Evolutionary conservation across 2,329 filamentous ascomycete species (phyloP).

Genomic region (Lecanicillium sp.): DNA sequence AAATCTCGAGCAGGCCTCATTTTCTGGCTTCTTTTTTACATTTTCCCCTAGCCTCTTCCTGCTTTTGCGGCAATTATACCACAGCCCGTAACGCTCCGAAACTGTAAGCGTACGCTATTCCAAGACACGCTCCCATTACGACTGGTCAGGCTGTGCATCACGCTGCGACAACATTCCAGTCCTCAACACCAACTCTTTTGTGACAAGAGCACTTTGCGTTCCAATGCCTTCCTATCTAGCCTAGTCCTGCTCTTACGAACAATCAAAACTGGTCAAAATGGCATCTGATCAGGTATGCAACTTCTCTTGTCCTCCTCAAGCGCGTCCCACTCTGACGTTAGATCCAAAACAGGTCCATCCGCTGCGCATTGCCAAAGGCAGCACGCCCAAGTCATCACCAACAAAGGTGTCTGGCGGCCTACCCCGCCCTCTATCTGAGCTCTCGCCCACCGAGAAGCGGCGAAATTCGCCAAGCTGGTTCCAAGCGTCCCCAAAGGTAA

Average conservation of each 20-base stretch:
- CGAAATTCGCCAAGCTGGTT: conserved; percentile 91
- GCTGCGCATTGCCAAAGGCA: conserved; percentile 66
- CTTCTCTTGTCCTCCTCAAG: conserved; percentile 10
- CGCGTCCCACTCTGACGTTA: conserved; percentile 9
- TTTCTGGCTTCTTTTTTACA: conserved; percentile 5
- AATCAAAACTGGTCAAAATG: conserved; percentile 21
- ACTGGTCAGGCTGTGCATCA: conserved; percentile 3
- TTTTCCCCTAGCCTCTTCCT: not conserved
- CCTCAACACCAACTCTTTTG: conserved; percentile 2
- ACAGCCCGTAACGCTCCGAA: too few relatives aligned
- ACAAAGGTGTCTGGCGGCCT: conserved; percentile 52
- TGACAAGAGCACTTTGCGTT: conserved; percentile 15
- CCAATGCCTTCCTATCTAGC: conserved; percentile 22
- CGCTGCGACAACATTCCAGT: conserved; percentile 22
- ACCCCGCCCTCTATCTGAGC: conserved; percentile 76
- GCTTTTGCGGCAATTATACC: not conserved
- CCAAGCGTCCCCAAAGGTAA: conserved; percentile 40
- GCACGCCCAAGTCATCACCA: conserved; percentile 49
- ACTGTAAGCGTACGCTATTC: not conserved
- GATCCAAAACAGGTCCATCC: conserved; percentile 55
- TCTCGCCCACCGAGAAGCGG: conserved; percentile 76
- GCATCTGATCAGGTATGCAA: conserved; percentile 29
- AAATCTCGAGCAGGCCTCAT: conserved; percentile 5
- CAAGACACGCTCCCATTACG: conserved; percentile 5
- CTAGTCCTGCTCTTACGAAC: conserved; percentile 14